A percentile compares a stretch with the other conserved stretches of the same genome.
Evolutionary conservation across 768 basidiomycete species (phyloP).

Genomic region (Calocybe gangraenosa): DNA sequence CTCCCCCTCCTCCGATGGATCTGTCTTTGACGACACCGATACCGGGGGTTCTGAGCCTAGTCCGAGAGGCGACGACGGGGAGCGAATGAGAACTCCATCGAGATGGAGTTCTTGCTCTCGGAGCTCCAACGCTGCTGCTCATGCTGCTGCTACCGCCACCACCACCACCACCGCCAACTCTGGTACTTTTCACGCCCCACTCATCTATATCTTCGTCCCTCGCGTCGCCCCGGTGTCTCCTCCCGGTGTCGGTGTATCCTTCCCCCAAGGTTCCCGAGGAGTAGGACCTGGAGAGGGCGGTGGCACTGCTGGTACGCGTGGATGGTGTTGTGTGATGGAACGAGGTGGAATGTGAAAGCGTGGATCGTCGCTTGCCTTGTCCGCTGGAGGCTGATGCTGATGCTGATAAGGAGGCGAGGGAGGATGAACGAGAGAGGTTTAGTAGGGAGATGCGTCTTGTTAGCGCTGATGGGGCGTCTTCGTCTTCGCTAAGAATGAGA

Average conservation of each 20-base stretch:
- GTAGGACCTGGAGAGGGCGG: slow-evolving; percentile 24
- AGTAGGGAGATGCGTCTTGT: slow-evolving; percentile 60
- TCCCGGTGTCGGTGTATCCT: not conserved
- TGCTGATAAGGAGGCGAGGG: slow-evolving; percentile 44
- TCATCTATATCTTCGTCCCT: not conserved
- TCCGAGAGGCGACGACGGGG: not conserved
- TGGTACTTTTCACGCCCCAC: slow-evolving; percentile 3
- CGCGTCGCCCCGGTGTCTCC: not conserved
- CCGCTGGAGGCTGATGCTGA: no score
- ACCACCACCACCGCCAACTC: not conserved
- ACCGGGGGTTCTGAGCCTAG: not conserved
- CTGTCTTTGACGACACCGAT: not conserved
- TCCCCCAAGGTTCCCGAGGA: not conserved
- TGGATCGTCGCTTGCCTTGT: not conserved
- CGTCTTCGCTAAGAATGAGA: slow-evolving; percentile 52
- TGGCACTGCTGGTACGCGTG: no score
- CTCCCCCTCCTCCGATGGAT: not conserved
- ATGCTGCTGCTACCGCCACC: not conserved
- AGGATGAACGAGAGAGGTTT: slow-evolving; percentile 44
- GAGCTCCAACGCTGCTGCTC: not conserved
- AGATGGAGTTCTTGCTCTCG: not conserved
- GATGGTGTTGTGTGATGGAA: not conserved
- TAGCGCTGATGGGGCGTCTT: slow-evolving; percentile 65
- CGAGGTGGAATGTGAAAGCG: slow-evolving; percentile 14
- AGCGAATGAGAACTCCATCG: slow-evolving; percentile 7